Percentiles rank a stretch among this genome's conserved stretches.
Evolutionary conservation across 2,329 filamentous ascomycete species (phyloP).

Genomic region (Westerdykella aurantiaca): DNA sequence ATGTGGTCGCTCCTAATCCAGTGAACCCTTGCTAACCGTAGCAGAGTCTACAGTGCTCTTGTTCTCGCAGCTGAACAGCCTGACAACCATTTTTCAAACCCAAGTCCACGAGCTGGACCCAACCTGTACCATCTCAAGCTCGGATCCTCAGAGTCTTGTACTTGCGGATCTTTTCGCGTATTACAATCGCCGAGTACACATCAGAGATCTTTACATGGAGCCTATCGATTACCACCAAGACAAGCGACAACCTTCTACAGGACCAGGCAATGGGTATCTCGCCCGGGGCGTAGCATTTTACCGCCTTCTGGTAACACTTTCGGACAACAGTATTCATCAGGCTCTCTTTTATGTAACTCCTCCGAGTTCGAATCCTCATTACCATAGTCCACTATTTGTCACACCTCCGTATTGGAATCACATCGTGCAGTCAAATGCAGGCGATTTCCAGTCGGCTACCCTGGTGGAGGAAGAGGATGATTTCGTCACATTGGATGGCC

Average conservation of each 20-base stretch:
- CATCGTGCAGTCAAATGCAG: neutral
- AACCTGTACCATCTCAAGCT: constrained; percentile 10
- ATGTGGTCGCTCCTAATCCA: constrained; percentile 1
- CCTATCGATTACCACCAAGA: constrained; percentile 11
- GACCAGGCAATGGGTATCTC: constrained; percentile 12
- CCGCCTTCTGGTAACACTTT: constrained; percentile 16
- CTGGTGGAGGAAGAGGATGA: constrained; percentile 16
- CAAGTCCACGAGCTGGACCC: constrained; percentile 4
- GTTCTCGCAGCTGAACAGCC: constrained; percentile 27
- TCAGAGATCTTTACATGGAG: constrained; percentile 16
- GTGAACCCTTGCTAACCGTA: constrained; percentile 8
- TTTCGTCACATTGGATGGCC: constrained; percentile 25
- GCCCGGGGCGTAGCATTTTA: constrained; percentile 19
- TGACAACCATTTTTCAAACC: constrained; percentile 30
- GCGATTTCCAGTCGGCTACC: neutral
- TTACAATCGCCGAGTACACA: neutral
- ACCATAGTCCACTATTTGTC: constrained; percentile 3
- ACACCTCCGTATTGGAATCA: constrained; percentile 17
- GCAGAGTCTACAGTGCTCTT: constrained; percentile 27
- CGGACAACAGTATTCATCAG: constrained; percentile 25
- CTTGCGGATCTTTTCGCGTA: constrained; percentile 4
- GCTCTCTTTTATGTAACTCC: constrained; percentile 12
- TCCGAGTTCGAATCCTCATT: neutral
- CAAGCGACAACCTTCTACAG: constrained; percentile 1
- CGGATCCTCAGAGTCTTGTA: constrained; percentile 23